Conservation (phyloP, 78 protist species). For the Emiliania huxleyi region DNA sequence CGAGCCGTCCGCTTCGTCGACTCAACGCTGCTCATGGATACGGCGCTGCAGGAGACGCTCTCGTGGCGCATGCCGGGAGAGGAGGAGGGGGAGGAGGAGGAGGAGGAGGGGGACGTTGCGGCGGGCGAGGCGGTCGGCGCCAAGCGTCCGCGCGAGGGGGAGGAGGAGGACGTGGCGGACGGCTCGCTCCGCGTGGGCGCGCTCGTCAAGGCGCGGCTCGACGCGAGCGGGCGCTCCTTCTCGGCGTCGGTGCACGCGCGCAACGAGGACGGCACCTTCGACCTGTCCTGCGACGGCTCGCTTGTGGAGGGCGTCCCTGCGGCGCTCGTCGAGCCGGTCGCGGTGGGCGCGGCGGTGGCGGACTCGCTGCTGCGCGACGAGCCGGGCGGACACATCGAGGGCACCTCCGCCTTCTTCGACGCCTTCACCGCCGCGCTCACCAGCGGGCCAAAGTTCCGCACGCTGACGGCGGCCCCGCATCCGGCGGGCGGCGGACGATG, state of each 20-base stretch:
- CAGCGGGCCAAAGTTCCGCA: background rate
- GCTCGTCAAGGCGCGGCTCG: constrained; percentile 4
- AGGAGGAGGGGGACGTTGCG: background rate
- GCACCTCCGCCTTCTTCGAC: background rate
- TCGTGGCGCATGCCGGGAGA: background rate
- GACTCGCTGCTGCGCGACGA: background rate
- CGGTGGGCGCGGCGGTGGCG: background rate
- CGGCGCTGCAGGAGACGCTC: background rate
- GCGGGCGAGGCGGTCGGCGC: background rate
- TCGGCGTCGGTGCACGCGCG: background rate
- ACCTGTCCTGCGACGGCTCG: background rate
- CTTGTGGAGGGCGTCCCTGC: background rate
- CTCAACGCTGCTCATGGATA: background rate
- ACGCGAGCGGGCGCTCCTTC: background rate
- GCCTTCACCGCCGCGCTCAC: background rate
- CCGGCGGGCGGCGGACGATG: background rate
- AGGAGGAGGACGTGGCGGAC: background rate
- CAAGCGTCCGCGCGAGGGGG: background rate
- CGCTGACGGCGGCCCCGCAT: background rate
- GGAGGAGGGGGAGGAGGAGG: background rate
- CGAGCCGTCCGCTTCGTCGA: background rate
- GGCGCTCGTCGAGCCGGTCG: background rate
- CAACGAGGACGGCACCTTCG: background rate
- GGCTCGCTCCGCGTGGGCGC: background rate
- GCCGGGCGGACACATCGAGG: background rate